Evolutionary conservation across 306 rosid genomes (phyloP), one percentile per base, ranked within the genome.

Genomic region (Trifolium repens): DNA sequence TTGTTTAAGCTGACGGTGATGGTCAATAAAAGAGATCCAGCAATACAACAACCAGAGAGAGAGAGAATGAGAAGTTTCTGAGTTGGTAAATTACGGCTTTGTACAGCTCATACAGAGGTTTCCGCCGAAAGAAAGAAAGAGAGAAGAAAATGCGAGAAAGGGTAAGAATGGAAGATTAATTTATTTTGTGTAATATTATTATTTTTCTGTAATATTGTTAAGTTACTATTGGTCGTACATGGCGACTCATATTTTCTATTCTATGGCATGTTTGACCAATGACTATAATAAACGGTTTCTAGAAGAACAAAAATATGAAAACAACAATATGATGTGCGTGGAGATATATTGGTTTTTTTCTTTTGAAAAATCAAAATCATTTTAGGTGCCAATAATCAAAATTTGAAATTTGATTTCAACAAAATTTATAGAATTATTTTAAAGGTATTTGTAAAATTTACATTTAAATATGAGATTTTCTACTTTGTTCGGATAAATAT

Each of bases 51-150:
- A 54, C 43, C 47, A 37, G 57, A 84, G 55, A 68, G 65, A 66
- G 75, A 73, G 73, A 78, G 70, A 71, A 0, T 44, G 65, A 73
- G 89, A 82, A 87, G 85, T 35, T 84, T 73, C 63, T 49, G 76
- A 78, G 80, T 74, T 77, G 80, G 72, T 44, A 80, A 75, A 70
- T 71, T 72, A 84, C 84, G 69, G 89, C 52, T 69, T 75, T 74
- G 81, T 74, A 82, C 91, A 88, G 87, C 85, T 82, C 75, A 79
- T 71, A 71, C 27, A 44, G 75, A 72, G 62, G 84, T 79, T 73
- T 60, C 14, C n/a, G 5, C n/a, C 30, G 9, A 27, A 27, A 13
- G 59, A 27, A 27, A 13, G 59, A 49, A 68, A 68, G 6, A 14
- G 35, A 9, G 24, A 42, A 12, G 26, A 58, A 67, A 73, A 19